These are phyloP conservation scores for Solanum peruvianum DNA, from an alignment of 257 asterid genomes.

Conservation along the genomic window DNA sequence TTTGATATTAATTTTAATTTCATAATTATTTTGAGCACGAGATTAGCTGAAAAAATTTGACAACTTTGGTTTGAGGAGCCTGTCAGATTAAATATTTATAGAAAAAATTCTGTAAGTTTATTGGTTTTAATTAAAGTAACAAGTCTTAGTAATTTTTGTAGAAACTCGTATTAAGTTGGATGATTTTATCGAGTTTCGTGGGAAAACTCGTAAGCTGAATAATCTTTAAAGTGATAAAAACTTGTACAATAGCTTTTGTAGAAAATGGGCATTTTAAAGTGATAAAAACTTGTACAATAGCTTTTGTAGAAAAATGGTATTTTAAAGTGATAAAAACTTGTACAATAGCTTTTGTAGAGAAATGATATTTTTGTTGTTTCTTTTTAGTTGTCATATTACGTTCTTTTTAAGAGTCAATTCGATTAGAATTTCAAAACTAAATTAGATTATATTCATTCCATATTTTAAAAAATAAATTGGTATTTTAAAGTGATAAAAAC, in stretches of 20 bases:
- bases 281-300: too few relatives aligned
- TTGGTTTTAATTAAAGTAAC: background rate
- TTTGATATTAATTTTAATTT: background rate
- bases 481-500: too few relatives aligned
- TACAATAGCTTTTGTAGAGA: too few relatives aligned
- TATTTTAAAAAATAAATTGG: too few relatives aligned
- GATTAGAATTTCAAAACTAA: too few relatives aligned
- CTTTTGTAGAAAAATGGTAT: too few relatives aligned
- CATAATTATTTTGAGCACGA: background rate
- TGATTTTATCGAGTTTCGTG: background rate
- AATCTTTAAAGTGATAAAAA: background rate
- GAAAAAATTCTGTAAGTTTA: background rate
- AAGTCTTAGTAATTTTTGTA: background rate
- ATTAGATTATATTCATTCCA: too few relatives aligned
- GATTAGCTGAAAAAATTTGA: background rate
- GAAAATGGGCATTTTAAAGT: background rate
- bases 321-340: too few relatives aligned
- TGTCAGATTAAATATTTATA: background rate
- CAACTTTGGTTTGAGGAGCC: background rate
- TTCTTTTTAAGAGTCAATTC: too few relatives aligned
- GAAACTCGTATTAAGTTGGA: background rate
- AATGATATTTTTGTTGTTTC: too few relatives aligned
- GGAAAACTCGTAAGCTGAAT: background rate
- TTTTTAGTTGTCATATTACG: too few relatives aligned
- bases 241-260: background rate